Conservation (phyloP, 495 filamentous ascomycete species). For the Tetracladium setigerum region DNA sequence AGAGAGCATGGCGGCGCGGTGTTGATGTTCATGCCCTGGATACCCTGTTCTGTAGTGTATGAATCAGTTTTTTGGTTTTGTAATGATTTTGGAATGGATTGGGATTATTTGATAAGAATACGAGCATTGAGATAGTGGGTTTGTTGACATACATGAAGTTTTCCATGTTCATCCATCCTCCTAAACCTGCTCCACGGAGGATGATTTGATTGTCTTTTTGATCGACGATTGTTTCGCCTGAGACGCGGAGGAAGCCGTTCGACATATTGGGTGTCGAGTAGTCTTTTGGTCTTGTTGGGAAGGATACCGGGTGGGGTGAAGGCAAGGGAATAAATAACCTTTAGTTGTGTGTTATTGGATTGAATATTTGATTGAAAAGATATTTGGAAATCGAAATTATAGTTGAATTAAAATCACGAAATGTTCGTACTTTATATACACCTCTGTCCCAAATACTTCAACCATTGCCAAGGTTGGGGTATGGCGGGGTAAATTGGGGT, state of each 20-base stretch:
- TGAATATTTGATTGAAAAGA: too few relatives aligned
- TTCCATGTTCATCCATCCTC: slow-evolving; percentile 39
- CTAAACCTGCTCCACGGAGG: slow-evolving; percentile 35
- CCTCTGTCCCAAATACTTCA: too few relatives aligned
- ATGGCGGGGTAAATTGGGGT: too few relatives aligned
- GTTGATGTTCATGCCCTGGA: slow-evolving; percentile 51
- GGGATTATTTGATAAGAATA: too few relatives aligned
- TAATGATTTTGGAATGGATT: too few relatives aligned
- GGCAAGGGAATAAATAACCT: slow-evolving; percentile 4
- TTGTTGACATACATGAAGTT: slow-evolving; percentile 43
- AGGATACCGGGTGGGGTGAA: slow-evolving; percentile 6
- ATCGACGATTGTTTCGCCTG: slow-evolving; percentile 35
- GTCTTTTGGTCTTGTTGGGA: neutral
- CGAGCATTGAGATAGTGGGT: too few relatives aligned
- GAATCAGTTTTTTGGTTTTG: too few relatives aligned
- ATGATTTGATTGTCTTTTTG: slow-evolving; percentile 33
- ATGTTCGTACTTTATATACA: too few relatives aligned
- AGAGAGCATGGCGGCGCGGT: slow-evolving; percentile 42
- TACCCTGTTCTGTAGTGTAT: slow-evolving; percentile 36
- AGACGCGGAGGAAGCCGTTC: slow-evolving; percentile 28
- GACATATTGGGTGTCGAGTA: slow-evolving; percentile 8
- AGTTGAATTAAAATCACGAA: too few relatives aligned
- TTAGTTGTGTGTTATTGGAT: too few relatives aligned
- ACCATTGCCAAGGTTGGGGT: too few relatives aligned
- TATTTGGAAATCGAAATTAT: too few relatives aligned